A percentile compares a stretch with the other conserved stretches of the same genome.
Conservation (phyloP, 1,139 yeast genomes). For the Candida sanyaensis region DNA sequence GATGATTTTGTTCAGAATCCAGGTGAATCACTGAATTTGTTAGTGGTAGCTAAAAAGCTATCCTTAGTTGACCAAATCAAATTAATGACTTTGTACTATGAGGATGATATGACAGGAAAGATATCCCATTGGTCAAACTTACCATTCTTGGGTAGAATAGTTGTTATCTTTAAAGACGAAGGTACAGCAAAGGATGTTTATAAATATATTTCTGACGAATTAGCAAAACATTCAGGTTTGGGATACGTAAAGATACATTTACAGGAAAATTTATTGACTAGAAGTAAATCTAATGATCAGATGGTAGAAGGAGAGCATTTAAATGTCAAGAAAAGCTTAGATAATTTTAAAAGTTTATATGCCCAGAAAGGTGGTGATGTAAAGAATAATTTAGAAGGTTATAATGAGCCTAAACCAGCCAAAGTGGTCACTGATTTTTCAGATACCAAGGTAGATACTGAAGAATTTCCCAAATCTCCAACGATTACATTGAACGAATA, state of each 20-base stretch:
- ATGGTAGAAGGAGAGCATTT: slow-evolving; percentile 17
- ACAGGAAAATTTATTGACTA: slow-evolving; percentile 43
- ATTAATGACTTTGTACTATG: slow-evolving; percentile 30
- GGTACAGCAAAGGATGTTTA: slow-evolving; percentile 29
- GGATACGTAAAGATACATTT: slow-evolving; percentile 32
- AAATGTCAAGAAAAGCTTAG: slow-evolving; percentile 22
- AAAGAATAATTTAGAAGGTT: slow-evolving; percentile 17
- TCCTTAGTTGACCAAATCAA: slow-evolving; percentile 41
- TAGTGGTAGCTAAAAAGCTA: slow-evolving; percentile 14
- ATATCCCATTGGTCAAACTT: slow-evolving; percentile 49
- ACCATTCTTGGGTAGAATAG: slow-evolving; percentile 43
- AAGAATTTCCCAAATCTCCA: slow-evolving; percentile 31
- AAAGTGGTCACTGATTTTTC: slow-evolving; percentile 27
- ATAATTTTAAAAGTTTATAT: slow-evolving; percentile 29
- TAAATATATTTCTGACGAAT: slow-evolving; percentile 19
- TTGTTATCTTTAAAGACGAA: slow-evolving; percentile 40
- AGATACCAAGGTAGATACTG: slow-evolving; percentile 31
- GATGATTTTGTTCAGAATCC: slow-evolving; percentile 29
- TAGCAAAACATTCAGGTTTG: background rate
- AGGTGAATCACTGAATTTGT: slow-evolving; percentile 6
- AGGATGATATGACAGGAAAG: slow-evolving; percentile 27
- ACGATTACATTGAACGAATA: slow-evolving; percentile 44
- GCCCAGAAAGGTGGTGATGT: slow-evolving; percentile 11
- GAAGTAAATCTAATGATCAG: slow-evolving; percentile 42
- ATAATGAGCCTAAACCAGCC: slow-evolving; percentile 44